Conservation (phyloP, 108 stramenopile genomes). For the Bacterosira constricta region DNA sequence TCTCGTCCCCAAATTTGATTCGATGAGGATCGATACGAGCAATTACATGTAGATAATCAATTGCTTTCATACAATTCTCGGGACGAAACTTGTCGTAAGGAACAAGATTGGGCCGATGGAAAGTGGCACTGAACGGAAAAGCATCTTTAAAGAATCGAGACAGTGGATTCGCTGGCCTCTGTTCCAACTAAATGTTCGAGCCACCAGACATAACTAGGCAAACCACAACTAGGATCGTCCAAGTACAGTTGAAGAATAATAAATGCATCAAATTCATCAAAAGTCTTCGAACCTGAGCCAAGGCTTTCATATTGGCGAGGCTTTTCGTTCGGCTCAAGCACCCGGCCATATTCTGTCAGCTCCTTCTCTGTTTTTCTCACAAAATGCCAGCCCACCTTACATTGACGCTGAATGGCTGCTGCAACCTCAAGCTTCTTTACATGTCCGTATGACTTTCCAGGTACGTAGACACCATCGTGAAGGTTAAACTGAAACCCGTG, state of each 20-base stretch:
- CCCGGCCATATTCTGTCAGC: not conserved
- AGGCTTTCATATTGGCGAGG: too few relatives aligned
- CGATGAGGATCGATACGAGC: not conserved
- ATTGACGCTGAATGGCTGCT: not conserved
- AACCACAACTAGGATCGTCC: too few relatives aligned
- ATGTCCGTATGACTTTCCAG: not conserved
- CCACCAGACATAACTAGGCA: too few relatives aligned
- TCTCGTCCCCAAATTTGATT: not conserved
- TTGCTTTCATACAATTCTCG: not conserved
- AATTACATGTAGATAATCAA: not conserved
- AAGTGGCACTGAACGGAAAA: too few relatives aligned
- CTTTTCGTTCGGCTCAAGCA: not conserved
- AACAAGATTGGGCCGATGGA: not conserved
- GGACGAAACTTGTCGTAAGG: not conserved
- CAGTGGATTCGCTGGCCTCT: too few relatives aligned
- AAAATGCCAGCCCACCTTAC: not conserved
- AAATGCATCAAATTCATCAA: too few relatives aligned
- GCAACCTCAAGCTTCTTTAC: not conserved
- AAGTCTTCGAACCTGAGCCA: too few relatives aligned
- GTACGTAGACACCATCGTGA: not conserved
- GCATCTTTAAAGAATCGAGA: too few relatives aligned
- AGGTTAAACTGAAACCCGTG: not conserved
- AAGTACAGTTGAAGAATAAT: too few relatives aligned
- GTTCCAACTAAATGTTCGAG: too few relatives aligned
- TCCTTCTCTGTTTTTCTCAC: not conserved